Conservation (phyloP, 2,329 filamentous ascomycete species). For the Arthrobotrys iridis region DNA sequence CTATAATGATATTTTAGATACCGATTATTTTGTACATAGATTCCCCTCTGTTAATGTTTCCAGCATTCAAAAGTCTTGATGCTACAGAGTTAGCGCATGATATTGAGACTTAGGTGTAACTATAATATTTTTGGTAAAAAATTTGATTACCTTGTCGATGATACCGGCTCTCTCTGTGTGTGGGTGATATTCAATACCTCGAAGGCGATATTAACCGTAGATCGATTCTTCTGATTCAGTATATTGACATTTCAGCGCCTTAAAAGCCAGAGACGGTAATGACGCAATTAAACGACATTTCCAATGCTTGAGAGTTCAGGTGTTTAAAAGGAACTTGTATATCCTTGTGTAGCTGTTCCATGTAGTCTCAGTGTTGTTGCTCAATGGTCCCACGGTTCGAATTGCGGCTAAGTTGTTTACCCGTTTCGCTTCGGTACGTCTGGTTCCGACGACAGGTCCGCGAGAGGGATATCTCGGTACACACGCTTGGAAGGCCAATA, state of each 20-base stretch:
- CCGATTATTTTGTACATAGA: slow-evolving; percentile 18
- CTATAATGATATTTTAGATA: neutral
- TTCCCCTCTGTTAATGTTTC: slow-evolving; percentile 1
- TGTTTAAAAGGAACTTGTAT: too few species aligned
- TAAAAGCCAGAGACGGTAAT: neutral
- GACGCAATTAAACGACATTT: too few species aligned
- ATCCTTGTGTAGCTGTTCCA: too few species aligned
- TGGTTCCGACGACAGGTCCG: slow-evolving; percentile 7
- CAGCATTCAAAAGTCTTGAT: neutral
- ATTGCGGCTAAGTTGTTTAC: slow-evolving; percentile 12
- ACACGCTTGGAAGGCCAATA: neutral
- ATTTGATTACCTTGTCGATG: too few species aligned
- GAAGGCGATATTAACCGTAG: neutral
- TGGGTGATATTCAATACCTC: too few species aligned
- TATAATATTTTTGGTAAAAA: neutral
- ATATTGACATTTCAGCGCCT: neutral
- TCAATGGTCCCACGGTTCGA: neutral
- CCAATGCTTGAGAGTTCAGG: too few species aligned
- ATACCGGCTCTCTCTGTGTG: too few species aligned
- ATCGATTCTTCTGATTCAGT: neutral
- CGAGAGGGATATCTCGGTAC: neutral
- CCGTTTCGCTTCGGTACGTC: slow-evolving; percentile 45
- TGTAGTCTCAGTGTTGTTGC: too few species aligned
- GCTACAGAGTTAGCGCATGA: neutral
- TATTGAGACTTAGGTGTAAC: neutral